A percentile compares a stretch with the other conserved stretches of the same genome.
phyloP scores from a whole-genome alignment of 2,329 filamentous ascomycete species.

The Neoascochyta sp. region DNA sequence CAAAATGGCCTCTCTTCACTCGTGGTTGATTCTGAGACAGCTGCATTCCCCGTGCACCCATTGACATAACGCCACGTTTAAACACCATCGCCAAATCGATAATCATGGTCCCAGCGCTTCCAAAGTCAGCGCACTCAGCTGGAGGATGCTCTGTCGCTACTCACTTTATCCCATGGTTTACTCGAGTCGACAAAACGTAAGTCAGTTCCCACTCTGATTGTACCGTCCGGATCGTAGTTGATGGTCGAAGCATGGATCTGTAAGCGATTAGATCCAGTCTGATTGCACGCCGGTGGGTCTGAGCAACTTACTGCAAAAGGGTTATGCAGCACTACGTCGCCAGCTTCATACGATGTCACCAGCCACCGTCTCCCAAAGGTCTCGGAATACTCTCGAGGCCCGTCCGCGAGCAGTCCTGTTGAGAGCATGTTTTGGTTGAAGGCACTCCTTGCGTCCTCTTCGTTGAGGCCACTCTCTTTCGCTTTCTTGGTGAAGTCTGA shows the following conservation, averaged over 20 bases:
- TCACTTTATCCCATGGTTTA: conserved; percentile 50
- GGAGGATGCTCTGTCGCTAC: conserved; percentile 3
- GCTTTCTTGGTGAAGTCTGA: conserved; percentile 50
- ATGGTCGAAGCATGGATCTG: conserved; percentile 58
- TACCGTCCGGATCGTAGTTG: conserved; percentile 51
- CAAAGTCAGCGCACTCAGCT: conserved; percentile 2
- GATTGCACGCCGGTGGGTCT: too few species aligned
- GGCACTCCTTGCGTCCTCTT: conserved; percentile 47
- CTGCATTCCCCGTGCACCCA: too few species aligned
- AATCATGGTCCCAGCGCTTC: conserved; percentile 34
- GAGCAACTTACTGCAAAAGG: conserved; percentile 21
- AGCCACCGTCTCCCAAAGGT: conserved; percentile 48
- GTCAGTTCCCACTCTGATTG: conserved; percentile 56
- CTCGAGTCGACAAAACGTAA: conserved; percentile 54
- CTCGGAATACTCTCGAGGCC: conserved; percentile 45
- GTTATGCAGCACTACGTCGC: conserved; percentile 46
- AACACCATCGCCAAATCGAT: conserved; percentile 27
- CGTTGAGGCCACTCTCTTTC: conserved; percentile 47
- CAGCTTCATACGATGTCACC: conserved; percentile 53
- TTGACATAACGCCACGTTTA: too few species aligned
- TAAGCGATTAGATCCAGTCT: conserved; percentile 5
- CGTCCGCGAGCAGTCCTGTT: conserved; percentile 52
- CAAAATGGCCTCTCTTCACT: not conserved
- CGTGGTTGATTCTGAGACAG: too few species aligned
- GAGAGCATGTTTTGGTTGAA: conserved; percentile 58